Conservation (phyloP, 2,329 filamentous ascomycete genomes). For the Pyrenochaeta sp. region DNA sequence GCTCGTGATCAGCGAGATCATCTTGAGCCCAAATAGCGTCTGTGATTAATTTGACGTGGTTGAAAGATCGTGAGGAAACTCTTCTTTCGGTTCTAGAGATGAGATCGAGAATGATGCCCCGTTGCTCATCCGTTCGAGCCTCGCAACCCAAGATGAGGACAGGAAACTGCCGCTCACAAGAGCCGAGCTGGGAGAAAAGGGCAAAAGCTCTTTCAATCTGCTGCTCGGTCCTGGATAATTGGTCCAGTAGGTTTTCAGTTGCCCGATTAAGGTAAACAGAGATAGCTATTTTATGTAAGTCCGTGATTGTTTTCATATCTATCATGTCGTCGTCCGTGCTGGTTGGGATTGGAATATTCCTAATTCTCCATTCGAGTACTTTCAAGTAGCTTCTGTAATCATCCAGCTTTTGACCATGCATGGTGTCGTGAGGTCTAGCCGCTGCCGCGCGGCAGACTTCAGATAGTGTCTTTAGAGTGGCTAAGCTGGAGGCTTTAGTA, state of each 20-base stretch:
- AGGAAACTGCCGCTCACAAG: constrained; percentile 37
- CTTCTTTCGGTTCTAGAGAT: constrained; percentile 19
- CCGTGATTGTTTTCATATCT: background rate
- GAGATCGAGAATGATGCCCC: constrained; percentile 26
- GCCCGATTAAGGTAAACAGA: constrained; percentile 25
- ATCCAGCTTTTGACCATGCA: constrained; percentile 1
- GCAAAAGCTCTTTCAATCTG: constrained; percentile 13
- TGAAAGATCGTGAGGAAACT: constrained; percentile 14
- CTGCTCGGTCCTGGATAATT: constrained; percentile 4
- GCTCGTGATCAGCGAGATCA: constrained; percentile 17
- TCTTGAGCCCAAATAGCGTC: constrained; percentile 28
- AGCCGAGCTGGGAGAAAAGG: constrained; percentile 22
- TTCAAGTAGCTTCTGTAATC: constrained; percentile 13
- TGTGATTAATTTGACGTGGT: constrained; percentile 16
- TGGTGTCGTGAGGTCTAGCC: constrained; percentile 1
- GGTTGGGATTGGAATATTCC: constrained; percentile 8
- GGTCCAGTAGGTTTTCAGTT: constrained; percentile 11
- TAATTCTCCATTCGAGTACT: constrained; percentile 20
- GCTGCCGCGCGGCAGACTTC: constrained; percentile 17
- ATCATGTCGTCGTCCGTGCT: background rate
- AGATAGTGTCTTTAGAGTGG: constrained; percentile 10
- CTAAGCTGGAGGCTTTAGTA: background rate
- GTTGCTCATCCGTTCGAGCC: constrained; percentile 37
- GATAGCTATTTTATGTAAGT: constrained; percentile 23
- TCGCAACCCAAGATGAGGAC: constrained; percentile 41